These are phyloP conservation scores for Coemansia sp. DNA, from an alignment of 192 early-diverging fungal species.

Conservation along the genomic window DNA sequence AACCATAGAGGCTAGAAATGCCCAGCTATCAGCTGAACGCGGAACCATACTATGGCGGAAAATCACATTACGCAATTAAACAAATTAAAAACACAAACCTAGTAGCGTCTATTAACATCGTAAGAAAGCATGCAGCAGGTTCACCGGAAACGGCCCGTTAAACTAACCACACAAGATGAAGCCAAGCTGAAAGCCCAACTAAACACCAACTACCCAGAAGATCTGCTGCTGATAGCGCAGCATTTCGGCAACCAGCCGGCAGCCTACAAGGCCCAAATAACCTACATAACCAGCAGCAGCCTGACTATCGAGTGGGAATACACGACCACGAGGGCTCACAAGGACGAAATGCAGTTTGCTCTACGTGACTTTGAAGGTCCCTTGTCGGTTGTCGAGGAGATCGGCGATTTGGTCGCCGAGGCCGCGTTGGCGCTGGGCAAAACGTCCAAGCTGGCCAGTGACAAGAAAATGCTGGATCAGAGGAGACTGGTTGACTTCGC, in stretches of 20 bases:
- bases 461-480: constrained; percentile 16
- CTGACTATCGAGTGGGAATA: constrained; percentile 37
- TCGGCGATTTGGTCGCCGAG: constrained; percentile 33
- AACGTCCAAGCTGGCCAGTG: constrained; percentile 12
- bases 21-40: background rate
- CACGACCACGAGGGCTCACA: background rate
- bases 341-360: constrained; percentile 45
- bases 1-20: constrained; percentile 1
- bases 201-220: constrained; percentile 19
- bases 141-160: too few relatives aligned
- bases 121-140: too few relatives aligned
- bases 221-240: constrained; percentile 22
- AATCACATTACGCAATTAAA: too few relatives aligned
- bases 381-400: constrained; percentile 22
- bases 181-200: constrained; percentile 21
- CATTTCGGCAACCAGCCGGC: constrained; percentile 28
- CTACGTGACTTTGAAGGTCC: constrained; percentile 23
- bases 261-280: constrained; percentile 9
- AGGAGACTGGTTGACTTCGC: constrained; percentile 26
- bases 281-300: constrained; percentile 28
- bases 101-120: too few relatives aligned
- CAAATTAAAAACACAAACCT: too few relatives aligned
- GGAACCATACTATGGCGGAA: too few relatives aligned
- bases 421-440: constrained; percentile 21
- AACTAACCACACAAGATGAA: constrained; percentile 8